Conservation (phyloP, 2,329 filamentous ascomycete species). For the Akanthomyces uredinophilus region DNA sequence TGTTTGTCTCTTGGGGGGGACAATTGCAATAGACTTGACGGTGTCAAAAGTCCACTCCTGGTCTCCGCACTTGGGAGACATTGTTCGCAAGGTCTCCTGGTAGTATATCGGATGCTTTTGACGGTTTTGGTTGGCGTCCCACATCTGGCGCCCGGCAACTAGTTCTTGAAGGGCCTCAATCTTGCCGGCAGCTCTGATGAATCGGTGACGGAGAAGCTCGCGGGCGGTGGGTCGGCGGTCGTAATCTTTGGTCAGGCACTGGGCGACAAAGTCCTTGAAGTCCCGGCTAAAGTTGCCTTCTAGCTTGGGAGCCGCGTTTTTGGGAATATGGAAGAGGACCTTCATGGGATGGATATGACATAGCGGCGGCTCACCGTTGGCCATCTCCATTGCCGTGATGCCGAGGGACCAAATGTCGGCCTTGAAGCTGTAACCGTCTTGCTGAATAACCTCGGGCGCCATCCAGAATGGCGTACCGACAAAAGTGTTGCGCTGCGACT, state of each 20-base stretch:
- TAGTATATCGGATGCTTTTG: slow-evolving; percentile 77
- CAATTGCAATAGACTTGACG: slow-evolving; percentile 61
- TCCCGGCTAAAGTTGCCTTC: slow-evolving; percentile 84
- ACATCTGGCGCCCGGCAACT: slow-evolving; percentile 76
- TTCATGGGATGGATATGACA: slow-evolving; percentile 89
- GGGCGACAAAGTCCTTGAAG: slow-evolving; percentile 89
- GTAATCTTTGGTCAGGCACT: slow-evolving; percentile 88
- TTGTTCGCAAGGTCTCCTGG: slow-evolving; percentile 79
- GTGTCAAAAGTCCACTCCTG: slow-evolving; percentile 97
- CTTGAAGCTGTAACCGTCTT: slow-evolving; percentile 78
- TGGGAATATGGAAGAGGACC: slow-evolving; percentile 85
- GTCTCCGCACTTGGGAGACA: slow-evolving; percentile 61
- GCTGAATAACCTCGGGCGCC: slow-evolving; percentile 91
- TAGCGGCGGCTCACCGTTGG: slow-evolving; percentile 82
- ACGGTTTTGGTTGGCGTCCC: slow-evolving; percentile 67
- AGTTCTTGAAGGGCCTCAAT: slow-evolving; percentile 84
- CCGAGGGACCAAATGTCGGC: slow-evolving; percentile 92
- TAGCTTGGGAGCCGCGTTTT: slow-evolving; percentile 76
- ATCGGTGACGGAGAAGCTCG: slow-evolving; percentile 81
- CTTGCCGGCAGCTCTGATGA: slow-evolving; percentile 82
- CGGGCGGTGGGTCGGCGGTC: slow-evolving; percentile 79
- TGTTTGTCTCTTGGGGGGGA: slow-evolving; percentile 46
- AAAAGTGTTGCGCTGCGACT: slow-evolving; percentile 94
- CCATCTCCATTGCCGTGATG: slow-evolving; percentile 87
- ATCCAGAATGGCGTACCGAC: slow-evolving; percentile 98